Evolutionary conservation across 164 flowering plant genomes (phyloP).

Genomic region (Dillenia turbinata): DNA sequence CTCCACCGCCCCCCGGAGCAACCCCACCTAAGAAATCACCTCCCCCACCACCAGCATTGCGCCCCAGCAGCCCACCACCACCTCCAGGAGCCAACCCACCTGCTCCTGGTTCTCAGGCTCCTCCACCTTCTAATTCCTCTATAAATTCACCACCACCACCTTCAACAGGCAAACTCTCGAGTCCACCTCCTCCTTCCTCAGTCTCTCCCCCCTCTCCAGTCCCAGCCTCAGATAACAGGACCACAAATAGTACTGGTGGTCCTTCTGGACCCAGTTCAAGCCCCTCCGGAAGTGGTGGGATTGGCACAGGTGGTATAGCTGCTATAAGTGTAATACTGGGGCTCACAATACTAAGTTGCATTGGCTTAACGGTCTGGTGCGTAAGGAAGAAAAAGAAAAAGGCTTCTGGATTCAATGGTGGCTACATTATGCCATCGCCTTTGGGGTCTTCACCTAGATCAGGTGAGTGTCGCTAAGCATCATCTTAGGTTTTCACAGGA

Average conservation of each 20-base stretch:
- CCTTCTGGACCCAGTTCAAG: conserved; percentile 11
- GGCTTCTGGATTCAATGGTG: conserved; percentile 32
- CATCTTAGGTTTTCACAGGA: not conserved
- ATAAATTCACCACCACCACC: conserved; percentile 29
- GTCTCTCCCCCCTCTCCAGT: conserved; percentile 8
- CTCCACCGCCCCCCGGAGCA: conserved; percentile 24
- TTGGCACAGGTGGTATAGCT: conserved; percentile 21
- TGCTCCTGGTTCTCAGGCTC: conserved; percentile 20
- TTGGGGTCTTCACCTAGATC: conserved; percentile 42
- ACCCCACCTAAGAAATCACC: conserved; percentile 27
- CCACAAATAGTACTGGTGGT: conserved; percentile 8
- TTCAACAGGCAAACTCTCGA: conserved; percentile 3
- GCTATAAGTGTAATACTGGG: conserved; percentile 32
- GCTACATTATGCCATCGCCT: conserved; percentile 47
- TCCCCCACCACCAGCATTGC: conserved; percentile 32
- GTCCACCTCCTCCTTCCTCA: conserved; percentile 9
- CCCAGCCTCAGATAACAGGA: not conserved
- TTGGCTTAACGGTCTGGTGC: conserved; percentile 36
- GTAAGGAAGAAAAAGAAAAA: conserved; percentile 41
- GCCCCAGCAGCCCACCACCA: conserved; percentile 27
- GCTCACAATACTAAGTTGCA: conserved; percentile 32
- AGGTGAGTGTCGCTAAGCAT: conserved; percentile 28
- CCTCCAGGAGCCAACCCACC: conserved; percentile 25
- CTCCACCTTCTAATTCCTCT: conserved; percentile 34
- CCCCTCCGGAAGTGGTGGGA: conserved; percentile 26